Conservation (phyloP, 2,329 filamentous ascomycete genomes). For the Aspergillus udagawae region DNA sequence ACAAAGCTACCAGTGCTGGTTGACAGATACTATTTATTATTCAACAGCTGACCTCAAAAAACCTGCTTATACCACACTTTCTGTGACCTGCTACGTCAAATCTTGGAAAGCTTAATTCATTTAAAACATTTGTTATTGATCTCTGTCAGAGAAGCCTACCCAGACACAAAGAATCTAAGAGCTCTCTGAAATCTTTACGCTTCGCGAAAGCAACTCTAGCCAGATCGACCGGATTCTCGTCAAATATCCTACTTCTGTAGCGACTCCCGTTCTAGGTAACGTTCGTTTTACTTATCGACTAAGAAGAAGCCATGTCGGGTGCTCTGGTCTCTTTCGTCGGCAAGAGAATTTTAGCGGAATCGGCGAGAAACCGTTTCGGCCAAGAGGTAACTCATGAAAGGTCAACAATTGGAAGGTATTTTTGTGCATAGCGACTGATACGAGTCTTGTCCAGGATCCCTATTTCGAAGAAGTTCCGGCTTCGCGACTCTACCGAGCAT, state of each 20-base stretch:
- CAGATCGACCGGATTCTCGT: not conserved
- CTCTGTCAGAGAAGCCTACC: not conserved
- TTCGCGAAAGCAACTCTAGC: not conserved
- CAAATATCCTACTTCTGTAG: not conserved
- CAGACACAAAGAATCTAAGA: not conserved
- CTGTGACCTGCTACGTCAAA: not conserved
- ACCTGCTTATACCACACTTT: not conserved
- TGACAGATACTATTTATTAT: not conserved
- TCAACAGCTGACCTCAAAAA: not conserved
- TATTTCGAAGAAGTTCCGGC: conserved; percentile 82
- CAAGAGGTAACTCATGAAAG: conserved; percentile 31
- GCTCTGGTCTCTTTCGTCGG: conserved; percentile 25
- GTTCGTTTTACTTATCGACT: not conserved
- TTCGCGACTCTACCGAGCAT: conserved; percentile 62
- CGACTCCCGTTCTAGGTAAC: conserved; percentile 1
- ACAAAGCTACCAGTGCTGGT: not conserved
- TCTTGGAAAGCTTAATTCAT: not conserved
- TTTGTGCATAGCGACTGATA: conserved; percentile 1
- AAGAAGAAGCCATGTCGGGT: conserved; percentile 22
- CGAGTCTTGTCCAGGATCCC: conserved; percentile 61
- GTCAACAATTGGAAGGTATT: not conserved
- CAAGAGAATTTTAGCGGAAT: conserved; percentile 34
- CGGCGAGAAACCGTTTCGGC: conserved; percentile 40
- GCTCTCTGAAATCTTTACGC: not conserved
- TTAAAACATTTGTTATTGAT: not conserved